Evolutionary conservation across 2,329 filamentous ascomycete species (phyloP).

Genomic region (Colletotrichum chlorophyti): DNA sequence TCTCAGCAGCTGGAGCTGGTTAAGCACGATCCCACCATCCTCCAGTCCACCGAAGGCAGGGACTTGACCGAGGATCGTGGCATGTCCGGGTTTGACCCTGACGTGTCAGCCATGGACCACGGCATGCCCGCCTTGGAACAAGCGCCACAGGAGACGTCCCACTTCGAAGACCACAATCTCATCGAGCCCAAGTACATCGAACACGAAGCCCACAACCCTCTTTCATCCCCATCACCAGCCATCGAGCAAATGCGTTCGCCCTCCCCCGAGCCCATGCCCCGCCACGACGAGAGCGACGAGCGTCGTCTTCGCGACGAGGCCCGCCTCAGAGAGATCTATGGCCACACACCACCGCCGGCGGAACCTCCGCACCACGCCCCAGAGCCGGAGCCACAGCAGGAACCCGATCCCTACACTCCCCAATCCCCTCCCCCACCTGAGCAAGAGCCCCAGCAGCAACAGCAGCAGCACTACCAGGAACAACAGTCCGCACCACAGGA

Average conservation of each 20-base stretch:
- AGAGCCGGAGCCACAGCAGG: slow-evolving; percentile 20
- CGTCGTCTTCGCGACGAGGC: slow-evolving; percentile 54
- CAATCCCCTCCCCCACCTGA: slow-evolving; percentile 4
- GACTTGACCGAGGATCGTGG: slow-evolving; percentile 23
- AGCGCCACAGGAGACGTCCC: not conserved
- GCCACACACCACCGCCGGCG: slow-evolving; percentile 36
- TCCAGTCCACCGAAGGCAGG: slow-evolving; percentile 30
- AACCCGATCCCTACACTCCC: not conserved
- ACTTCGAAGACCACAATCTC: slow-evolving; percentile 14
- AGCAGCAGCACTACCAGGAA: slow-evolving; percentile 32
- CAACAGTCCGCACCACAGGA: slow-evolving; percentile 34
- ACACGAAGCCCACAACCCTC: not conserved
- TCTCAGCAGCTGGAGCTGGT: slow-evolving; percentile 44
- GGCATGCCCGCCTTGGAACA: slow-evolving; percentile 14
- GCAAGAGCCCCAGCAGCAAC: slow-evolving; percentile 30
- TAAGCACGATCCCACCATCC: slow-evolving; percentile 37
- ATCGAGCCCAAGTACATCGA: slow-evolving; percentile 21
- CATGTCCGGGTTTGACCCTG: slow-evolving; percentile 6
- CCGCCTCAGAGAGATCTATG: slow-evolving; percentile 61
- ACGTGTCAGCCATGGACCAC: slow-evolving; percentile 1
- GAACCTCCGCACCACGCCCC: slow-evolving; percentile 22
- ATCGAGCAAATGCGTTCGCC: not conserved
- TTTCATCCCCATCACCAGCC: slow-evolving; percentile 4
- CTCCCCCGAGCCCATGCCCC: slow-evolving; percentile 17
- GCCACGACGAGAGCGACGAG: slow-evolving; percentile 37